Conservation (phyloP, 768 basidiomycete genomes). For the Russula virescens region DNA sequence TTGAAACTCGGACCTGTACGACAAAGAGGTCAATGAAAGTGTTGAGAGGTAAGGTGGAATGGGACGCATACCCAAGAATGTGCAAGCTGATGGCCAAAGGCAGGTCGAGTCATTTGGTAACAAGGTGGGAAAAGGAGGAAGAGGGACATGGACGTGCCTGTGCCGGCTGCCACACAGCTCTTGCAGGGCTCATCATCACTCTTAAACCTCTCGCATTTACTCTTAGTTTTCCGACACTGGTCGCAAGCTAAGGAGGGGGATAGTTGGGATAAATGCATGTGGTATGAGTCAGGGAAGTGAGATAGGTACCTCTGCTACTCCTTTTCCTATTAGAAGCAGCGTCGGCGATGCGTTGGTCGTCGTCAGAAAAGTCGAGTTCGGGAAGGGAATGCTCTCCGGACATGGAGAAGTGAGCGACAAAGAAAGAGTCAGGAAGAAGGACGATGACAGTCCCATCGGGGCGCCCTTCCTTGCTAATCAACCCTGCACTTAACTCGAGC, state of each 20-base stretch:
- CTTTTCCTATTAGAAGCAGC: constrained; percentile 19
- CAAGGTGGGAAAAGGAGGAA: constrained; percentile 23
- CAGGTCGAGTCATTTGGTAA: constrained; percentile 15
- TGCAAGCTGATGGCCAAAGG: constrained; percentile 45
- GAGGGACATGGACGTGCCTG: constrained; percentile 33
- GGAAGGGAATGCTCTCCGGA: constrained; percentile 14
- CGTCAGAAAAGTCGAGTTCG: constrained; percentile 22
- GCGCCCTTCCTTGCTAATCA: no score
- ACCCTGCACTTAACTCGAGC: no score
- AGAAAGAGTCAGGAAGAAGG: background rate
- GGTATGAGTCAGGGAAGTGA: background rate
- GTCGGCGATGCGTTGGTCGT: constrained; percentile 19
- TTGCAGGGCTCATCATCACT: constrained; percentile 50
- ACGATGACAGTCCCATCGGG: background rate
- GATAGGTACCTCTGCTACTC: constrained; percentile 22
- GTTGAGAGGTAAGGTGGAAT: background rate
- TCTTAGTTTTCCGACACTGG: constrained; percentile 83
- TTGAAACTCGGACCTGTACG: constrained; percentile 66
- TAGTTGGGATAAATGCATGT: background rate
- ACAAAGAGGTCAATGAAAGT: constrained; percentile 2
- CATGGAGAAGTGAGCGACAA: background rate
- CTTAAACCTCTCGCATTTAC: constrained; percentile 66
- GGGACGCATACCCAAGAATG: constrained; percentile 48
- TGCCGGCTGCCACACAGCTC: constrained; percentile 54
- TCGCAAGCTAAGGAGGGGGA: constrained; percentile 58